phyloP scores from a whole-genome alignment of 306 rosid species.

The Vigna nakashimae region DNA sequence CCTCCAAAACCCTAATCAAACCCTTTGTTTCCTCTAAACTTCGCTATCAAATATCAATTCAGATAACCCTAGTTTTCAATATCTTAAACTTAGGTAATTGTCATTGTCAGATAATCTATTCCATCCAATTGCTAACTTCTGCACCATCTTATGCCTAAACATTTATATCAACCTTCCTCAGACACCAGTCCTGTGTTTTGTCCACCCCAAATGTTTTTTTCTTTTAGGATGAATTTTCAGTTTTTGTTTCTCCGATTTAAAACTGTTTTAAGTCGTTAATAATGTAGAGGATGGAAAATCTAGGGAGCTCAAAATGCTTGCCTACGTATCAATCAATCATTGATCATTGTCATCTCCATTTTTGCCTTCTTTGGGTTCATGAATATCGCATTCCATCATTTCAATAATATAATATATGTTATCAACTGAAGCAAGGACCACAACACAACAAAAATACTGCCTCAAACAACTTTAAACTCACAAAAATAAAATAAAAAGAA shows the following conservation, averaged over 20 bases:
- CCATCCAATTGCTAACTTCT: neutral
- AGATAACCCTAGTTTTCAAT: constrained; percentile 14
- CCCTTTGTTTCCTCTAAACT: constrained; percentile 30
- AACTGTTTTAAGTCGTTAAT: too few species aligned
- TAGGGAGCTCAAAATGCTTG: constrained; percentile 9
- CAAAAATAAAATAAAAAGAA: neutral
- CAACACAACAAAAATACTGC: constrained; percentile 21
- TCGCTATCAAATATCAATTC: constrained; percentile 39
- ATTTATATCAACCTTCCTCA: neutral
- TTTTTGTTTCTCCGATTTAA: too few species aligned
- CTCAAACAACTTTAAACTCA: neutral
- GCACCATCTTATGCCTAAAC: neutral
- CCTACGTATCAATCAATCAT: constrained; percentile 19
- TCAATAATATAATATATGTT: neutral
- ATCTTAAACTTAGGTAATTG: constrained; percentile 38
- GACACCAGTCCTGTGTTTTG: neutral
- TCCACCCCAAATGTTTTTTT: too few species aligned
- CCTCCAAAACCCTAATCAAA: constrained; percentile 25
- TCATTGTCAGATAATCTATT: constrained; percentile 31
- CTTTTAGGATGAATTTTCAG: too few species aligned
- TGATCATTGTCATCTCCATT: constrained; percentile 23
- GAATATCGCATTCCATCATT: constrained; percentile 16
- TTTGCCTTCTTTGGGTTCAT: constrained; percentile 19
- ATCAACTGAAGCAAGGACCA: constrained; percentile 33
- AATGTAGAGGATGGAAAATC: neutral